Conservation (phyloP, 2,329 filamentous ascomycete species). For the Penicillium digitatum region DNA sequence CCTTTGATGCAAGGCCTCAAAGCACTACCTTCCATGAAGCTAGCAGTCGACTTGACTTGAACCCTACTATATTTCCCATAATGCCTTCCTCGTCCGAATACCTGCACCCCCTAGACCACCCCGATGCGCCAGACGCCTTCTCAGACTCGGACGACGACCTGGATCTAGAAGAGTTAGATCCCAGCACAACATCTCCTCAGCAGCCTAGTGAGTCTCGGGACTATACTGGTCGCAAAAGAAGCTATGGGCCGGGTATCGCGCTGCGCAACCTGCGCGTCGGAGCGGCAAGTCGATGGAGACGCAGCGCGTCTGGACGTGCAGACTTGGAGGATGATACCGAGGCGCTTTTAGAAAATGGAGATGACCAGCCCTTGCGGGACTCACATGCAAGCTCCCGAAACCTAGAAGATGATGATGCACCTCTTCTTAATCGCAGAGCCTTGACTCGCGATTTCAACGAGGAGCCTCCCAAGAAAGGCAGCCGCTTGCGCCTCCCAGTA, state of each 20-base stretch:
- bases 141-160: conserved; percentile 45
- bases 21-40: conserved; percentile 16
- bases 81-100: conserved; percentile 41
- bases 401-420: conserved; percentile 65
- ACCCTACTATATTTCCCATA: conserved; percentile 2
- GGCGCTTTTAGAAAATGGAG: conserved; percentile 62
- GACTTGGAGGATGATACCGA: conserved; percentile 60
- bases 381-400: conserved; percentile 56
- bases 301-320: conserved; percentile 35
- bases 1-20: conserved; percentile 9
- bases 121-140: conserved; percentile 31
- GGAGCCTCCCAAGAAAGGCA: conserved; percentile 47
- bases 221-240: conserved; percentile 23
- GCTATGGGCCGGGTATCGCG: conserved; percentile 42
- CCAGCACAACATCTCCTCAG: conserved; percentile 28
- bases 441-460: conserved; percentile 31
- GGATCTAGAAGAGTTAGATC: conserved; percentile 47
- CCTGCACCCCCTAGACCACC: conserved; percentile 30
- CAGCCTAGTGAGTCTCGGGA: conserved; percentile 27
- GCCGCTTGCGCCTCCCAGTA: conserved; percentile 61
- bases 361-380: conserved; percentile 53
- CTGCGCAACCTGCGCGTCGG: conserved; percentile 51
- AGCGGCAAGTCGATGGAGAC: conserved; percentile 42
- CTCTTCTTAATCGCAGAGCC: conserved; percentile 56
- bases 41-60: conserved; percentile 9